Percentiles rank a stretch among this genome's conserved stretches.
Conservation (phyloP, 2,329 filamentous ascomycete species). For the Diplodia corticola region DNA sequence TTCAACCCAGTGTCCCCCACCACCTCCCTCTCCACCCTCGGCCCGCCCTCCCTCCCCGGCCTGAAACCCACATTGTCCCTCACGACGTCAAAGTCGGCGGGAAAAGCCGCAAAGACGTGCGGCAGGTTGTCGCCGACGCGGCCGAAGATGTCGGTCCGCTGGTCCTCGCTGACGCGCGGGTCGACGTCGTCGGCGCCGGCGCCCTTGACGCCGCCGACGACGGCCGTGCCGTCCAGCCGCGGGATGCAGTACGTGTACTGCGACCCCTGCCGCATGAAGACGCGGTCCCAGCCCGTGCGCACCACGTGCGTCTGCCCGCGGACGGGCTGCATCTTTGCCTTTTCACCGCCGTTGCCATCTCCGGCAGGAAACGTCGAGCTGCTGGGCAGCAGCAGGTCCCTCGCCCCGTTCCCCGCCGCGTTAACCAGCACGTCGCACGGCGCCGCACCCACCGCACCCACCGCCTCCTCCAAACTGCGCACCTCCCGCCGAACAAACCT, state of each 20-base stretch:
- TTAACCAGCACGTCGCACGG: slow-evolving; percentile 33
- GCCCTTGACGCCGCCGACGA: slow-evolving; percentile 31
- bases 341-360: too few relatives aligned
- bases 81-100: slow-evolving; percentile 28
- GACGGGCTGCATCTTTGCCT: slow-evolving; percentile 27
- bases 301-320: slow-evolving; percentile 31
- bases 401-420: slow-evolving; percentile 29
- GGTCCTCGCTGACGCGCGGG: slow-evolving; percentile 22
- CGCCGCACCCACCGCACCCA: neutral
- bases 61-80: slow-evolving; percentile 32
- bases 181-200: slow-evolving; percentile 20
- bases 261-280: slow-evolving; percentile 30
- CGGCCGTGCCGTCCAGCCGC: slow-evolving; percentile 29
- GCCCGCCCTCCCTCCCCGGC: slow-evolving; percentile 27
- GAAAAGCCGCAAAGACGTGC: slow-evolving; percentile 25
- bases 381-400: slow-evolving; percentile 23
- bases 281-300: slow-evolving; percentile 28
- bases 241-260: slow-evolving; percentile 32
- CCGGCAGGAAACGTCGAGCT: too few relatives aligned
- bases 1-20: slow-evolving; percentile 31
- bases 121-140: slow-evolving; percentile 29
- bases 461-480: slow-evolving; percentile 27
- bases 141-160: slow-evolving; percentile 27
- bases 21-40: slow-evolving; percentile 33
- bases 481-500: slow-evolving; percentile 28